Evolutionary conservation across 2,329 filamentous ascomycete genomes (phyloP).

Genomic region (Colletotrichum destructivum): DNA sequence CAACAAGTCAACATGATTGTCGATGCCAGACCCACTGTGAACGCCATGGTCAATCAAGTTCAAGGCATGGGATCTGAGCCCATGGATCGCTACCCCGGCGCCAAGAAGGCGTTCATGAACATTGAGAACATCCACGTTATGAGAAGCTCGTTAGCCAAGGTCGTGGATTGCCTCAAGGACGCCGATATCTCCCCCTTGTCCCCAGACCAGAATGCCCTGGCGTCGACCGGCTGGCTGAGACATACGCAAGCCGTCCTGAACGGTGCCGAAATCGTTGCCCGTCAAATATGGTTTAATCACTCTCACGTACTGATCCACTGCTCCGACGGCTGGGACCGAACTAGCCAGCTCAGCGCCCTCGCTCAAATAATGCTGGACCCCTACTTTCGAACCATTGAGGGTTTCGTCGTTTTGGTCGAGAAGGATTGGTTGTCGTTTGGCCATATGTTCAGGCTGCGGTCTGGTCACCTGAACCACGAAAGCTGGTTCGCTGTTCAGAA

Average conservation of each 20-base stretch:
- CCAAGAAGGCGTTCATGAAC: slow-evolving; percentile 90
- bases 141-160: slow-evolving; percentile 89
- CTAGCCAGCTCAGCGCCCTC: slow-evolving; percentile 92
- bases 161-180: slow-evolving; percentile 92
- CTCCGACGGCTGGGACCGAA: slow-evolving; percentile 98
- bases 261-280: slow-evolving; percentile 86
- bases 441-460: slow-evolving; percentile 96
- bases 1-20: slow-evolving; percentile 96
- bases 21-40: slow-evolving; percentile 93
- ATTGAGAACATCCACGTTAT: slow-evolving; percentile 99
- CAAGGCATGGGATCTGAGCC: slow-evolving; percentile 96
- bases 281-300: slow-evolving; percentile 91
- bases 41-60: slow-evolving; percentile 94
- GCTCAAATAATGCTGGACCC: slow-evolving; percentile 95
- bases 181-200: slow-evolving; percentile 88
- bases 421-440: slow-evolving; percentile 99
- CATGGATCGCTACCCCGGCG: slow-evolving; percentile 96
- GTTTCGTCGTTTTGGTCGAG: slow-evolving; percentile 94
- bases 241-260: slow-evolving; percentile 89
- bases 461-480: slow-evolving; percentile 88
- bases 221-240: slow-evolving; percentile 90
- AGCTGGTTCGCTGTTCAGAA: slow-evolving; percentile 95
- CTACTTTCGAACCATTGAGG: slow-evolving; percentile 93
- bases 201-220: slow-evolving; percentile 84
- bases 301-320: slow-evolving; percentile 98